Evolutionary conservation across 441 rosid genomes (phyloP).

Genomic region (Francoa sonchifolia): DNA sequence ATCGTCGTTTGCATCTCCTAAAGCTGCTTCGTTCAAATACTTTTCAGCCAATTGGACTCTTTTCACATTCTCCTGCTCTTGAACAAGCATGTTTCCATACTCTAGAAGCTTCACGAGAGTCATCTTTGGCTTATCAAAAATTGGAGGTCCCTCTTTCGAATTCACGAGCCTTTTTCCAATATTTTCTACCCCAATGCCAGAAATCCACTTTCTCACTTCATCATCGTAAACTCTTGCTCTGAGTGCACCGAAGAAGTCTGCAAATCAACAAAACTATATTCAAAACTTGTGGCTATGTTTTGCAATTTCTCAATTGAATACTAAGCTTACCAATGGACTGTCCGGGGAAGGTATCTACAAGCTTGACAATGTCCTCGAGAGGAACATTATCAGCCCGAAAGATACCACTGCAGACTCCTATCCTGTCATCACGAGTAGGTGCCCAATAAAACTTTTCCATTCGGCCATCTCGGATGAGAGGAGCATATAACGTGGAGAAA

Average conservation of each 20-base stretch:
- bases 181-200: conserved; percentile 42
- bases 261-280: neutral
- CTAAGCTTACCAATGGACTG: conserved; percentile 68
- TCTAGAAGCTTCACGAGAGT: conserved; percentile 61
- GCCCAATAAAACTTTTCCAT: conserved; percentile 99
- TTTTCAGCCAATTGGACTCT: conserved; percentile 93
- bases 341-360: conserved; percentile 91
- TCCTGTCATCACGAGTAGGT: conserved; percentile 82
- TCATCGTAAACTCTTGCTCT: conserved; percentile 96
- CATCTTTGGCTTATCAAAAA: conserved; percentile 71
- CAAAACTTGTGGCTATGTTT: too few species aligned
- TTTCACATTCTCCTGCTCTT: conserved; percentile 92
- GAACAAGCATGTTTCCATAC: conserved; percentile 82
- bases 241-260: conserved; percentile 91
- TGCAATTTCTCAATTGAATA: too few species aligned
- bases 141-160: conserved; percentile 73
- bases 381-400: conserved; percentile 53
- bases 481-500: conserved; percentile 91
- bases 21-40: conserved; percentile 80
- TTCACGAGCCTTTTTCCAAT: conserved; percentile 81
- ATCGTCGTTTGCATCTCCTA: conserved; percentile 77
- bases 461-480: conserved; percentile 89
- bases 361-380: conserved; percentile 38
- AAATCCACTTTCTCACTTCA: conserved; percentile 85
- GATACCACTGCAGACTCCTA: conserved; percentile 87